phyloP scores from a whole-genome alignment of 2,329 filamentous ascomycete genomes.

The Phaeosphaeriaceae sp. region DNA sequence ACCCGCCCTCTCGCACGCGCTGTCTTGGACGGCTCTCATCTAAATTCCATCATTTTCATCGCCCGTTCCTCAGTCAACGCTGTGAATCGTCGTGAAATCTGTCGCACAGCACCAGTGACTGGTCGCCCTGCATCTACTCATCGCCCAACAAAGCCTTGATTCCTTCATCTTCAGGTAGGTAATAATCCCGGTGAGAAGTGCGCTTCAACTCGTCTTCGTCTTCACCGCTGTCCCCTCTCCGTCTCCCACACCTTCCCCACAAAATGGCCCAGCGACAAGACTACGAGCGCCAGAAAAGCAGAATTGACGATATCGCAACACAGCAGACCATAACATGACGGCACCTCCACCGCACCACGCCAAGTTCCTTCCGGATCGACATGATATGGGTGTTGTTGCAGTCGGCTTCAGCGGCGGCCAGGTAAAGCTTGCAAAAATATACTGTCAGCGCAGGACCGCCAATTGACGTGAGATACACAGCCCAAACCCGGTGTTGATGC shows the following conservation, averaged over 20 bases:
- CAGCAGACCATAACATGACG: conserved; percentile 52
- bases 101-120: neutral
- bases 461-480: conserved; percentile 53
- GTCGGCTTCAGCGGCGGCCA: conserved; percentile 97
- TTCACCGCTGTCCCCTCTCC: neutral
- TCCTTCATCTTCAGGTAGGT: neutral
- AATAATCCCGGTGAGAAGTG: neutral
- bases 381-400: conserved; percentile 88
- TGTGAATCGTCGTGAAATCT: neutral
- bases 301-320: conserved; percentile 9
- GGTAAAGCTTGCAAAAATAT: conserved; percentile 59
- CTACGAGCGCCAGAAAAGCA: neutral
- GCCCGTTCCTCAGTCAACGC: neutral
- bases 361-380: conserved; percentile 80
- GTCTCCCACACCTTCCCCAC: neutral
- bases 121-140: neutral
- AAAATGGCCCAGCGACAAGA: neutral
- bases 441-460: conserved; percentile 4
- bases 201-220: neutral
- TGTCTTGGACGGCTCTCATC: neutral
- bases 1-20: conserved; percentile 20
- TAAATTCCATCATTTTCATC: neutral
- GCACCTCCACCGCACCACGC: conserved; percentile 65
- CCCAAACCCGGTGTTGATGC: conserved; percentile 92
- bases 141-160: neutral